These are phyloP conservation scores for Leptographium wingfieldii DNA, from an alignment of 2,329 filamentous ascomycete species.

Conservation along the genomic window DNA sequence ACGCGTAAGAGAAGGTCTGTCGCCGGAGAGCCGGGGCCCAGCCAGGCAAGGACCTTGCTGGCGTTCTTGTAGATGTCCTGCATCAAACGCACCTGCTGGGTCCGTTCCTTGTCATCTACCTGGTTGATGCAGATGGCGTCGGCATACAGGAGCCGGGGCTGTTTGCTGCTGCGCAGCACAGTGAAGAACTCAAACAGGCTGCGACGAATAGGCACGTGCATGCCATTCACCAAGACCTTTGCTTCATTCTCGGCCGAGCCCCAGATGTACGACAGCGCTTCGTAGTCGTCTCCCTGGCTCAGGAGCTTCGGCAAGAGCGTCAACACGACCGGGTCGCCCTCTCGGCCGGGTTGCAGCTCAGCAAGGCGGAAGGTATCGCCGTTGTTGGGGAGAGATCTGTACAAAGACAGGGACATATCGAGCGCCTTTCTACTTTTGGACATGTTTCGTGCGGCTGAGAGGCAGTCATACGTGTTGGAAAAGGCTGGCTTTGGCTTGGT, in stretches of 20 bases:
- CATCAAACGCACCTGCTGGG: neutral
- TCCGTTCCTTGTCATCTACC: neutral
- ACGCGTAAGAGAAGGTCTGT: neutral
- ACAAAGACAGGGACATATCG: neutral
- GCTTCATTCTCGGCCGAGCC: neutral
- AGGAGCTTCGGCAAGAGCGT: neutral
- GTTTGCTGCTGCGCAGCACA: neutral
- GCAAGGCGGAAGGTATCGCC: neutral
- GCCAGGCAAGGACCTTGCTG: neutral
- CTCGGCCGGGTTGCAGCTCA: neutral
- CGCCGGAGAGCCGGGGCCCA: neutral
- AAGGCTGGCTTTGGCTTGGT: too few relatives aligned
- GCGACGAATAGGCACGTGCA: neutral
- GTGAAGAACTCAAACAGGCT: neutral
- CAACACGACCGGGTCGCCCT: neutral
- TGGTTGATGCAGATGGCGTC: neutral
- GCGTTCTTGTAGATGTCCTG: neutral
- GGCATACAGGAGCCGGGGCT: neutral
- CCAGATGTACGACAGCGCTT: neutral
- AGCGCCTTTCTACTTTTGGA: too few relatives aligned
- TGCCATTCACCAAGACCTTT: neutral
- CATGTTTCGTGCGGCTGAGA: too few relatives aligned
- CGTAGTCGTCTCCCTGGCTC: neutral
- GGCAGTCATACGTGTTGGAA: too few relatives aligned
- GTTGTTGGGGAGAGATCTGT: neutral